Percentiles rank a stretch among this genome's conserved stretches.
Evolutionary conservation across 805 yeast genomes (phyloP).

Genomic region (Nakazawaea ernobii): DNA sequence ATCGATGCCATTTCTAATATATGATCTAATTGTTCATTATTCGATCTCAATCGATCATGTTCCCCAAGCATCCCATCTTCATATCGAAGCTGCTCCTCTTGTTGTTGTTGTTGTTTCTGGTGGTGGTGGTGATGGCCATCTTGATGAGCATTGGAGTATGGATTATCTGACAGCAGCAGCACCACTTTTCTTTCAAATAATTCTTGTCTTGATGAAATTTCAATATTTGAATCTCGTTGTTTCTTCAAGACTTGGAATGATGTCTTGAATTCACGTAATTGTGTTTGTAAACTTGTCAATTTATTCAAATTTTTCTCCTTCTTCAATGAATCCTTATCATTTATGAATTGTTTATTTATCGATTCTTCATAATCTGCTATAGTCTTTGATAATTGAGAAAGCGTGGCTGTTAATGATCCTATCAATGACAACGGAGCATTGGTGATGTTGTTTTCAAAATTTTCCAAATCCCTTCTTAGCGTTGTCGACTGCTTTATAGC

Average conservation of each 20-base stretch:
- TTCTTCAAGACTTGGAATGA: slow-evolving; percentile 50
- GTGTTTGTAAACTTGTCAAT: slow-evolving; percentile 48
- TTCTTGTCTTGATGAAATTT: slow-evolving; percentile 43
- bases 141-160: slow-evolving; percentile 25
- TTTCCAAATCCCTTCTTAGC: slow-evolving; percentile 60
- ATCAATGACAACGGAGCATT: slow-evolving; percentile 61
- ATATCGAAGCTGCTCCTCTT: slow-evolving; percentile 17
- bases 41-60: slow-evolving; percentile 52
- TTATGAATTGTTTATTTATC: slow-evolving; percentile 6
- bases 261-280: slow-evolving; percentile 37
- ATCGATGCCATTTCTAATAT: slow-evolving; percentile 85
- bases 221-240: slow-evolving; percentile 47
- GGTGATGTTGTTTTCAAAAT: slow-evolving; percentile 59
- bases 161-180: slow-evolving; percentile 36
- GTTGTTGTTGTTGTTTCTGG: slow-evolving; percentile 21
- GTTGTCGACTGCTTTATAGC: slow-evolving; percentile 81
- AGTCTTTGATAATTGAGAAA: slow-evolving; percentile 71
- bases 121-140: slow-evolving; percentile 1
- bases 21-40: slow-evolving; percentile 80
- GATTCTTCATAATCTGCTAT: slow-evolving; percentile 37
- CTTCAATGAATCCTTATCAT: slow-evolving; percentile 29
- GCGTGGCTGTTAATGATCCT: slow-evolving; percentile 71
- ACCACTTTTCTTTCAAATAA: slow-evolving; percentile 46
- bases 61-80: slow-evolving; percentile 69
- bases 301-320: slow-evolving; percentile 62